A percentile compares a stretch with the other conserved stretches of the same genome.
Evolutionary conservation across 495 filamentous ascomycete species (phyloP).

Genomic region (Aspergillus panamensis): DNA sequence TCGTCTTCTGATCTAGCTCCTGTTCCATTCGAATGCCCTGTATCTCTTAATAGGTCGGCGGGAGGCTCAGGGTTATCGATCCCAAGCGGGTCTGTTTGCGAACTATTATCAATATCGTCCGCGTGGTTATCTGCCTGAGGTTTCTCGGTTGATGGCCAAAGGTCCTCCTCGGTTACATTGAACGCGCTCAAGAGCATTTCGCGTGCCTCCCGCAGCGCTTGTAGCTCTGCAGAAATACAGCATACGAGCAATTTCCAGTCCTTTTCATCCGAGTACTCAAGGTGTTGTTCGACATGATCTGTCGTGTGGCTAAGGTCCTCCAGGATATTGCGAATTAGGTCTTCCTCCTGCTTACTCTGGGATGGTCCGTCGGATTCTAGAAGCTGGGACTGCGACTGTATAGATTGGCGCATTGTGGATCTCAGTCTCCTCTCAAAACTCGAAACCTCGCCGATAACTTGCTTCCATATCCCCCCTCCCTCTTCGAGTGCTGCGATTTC

Average conservation of each 20-base stretch:
- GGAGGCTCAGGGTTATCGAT: constrained; percentile 39
- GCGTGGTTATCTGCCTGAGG: not conserved
- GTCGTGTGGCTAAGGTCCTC: constrained; percentile 44
- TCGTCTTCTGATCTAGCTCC: constrained; percentile 38
- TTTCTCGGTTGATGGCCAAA: constrained; percentile 18
- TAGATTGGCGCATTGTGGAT: constrained; percentile 48
- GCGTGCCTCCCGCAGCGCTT: constrained; percentile 71
- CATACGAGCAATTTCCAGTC: constrained; percentile 88
- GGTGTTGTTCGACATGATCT: constrained; percentile 32
- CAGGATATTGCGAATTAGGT: constrained; percentile 36
- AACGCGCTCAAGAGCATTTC: constrained; percentile 58
- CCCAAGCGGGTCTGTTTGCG: constrained; percentile 22
- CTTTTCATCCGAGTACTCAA: constrained; percentile 45
- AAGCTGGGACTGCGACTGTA: constrained; percentile 26
- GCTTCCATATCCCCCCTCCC: constrained; percentile 76
- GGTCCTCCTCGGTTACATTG: constrained; percentile 24
- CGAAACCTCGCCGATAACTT: constrained; percentile 58
- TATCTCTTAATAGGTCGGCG: constrained; percentile 38
- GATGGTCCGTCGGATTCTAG: constrained; percentile 14
- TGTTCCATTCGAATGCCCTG: constrained; percentile 23
- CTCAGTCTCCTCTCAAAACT: constrained; percentile 66
- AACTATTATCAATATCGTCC: constrained; percentile 7
- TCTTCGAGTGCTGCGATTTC: constrained; percentile 80
- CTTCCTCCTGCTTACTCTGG: constrained; percentile 21
- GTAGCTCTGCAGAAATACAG: constrained; percentile 82